Base-by-base conservation (phyloP, 1,284 basidiomycete species). In the Exobasidium rhododendri region DNA sequence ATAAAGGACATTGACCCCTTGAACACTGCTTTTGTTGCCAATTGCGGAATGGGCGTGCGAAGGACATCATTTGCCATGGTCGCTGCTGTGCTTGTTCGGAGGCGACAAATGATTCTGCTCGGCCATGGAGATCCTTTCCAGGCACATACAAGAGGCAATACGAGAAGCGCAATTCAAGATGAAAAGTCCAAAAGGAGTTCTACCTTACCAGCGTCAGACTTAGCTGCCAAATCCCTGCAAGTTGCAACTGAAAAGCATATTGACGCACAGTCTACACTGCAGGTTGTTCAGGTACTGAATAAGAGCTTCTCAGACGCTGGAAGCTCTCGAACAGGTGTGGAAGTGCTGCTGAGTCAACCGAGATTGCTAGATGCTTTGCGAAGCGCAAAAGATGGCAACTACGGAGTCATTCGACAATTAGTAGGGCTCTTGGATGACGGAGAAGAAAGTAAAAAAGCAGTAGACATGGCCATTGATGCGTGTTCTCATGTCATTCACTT, bases 1-100 rank as follows among this genome's bases (percentile, higher is more conserved):
- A 88, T 98, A 73, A 87, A 88, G 71, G 82, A 86, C 44, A 87
- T 89, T 0, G 91, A 96, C 69, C 93, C 94, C 0, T 82, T 87
- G 6, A 84, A 83, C 22, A 92, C 91, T 0, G 88, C 89, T 0
- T 83, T 98, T 17, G 91, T 98, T 1, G 97, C 98, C 80, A 94
- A 92, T 61, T 97, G 96, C 79, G 94, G 96, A 45, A 94, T 96
- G 86, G 96, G 96, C 47, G 91, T 92, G 2, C 93, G 96, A 0
- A 86, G 96, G 45, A 96, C 94, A 1, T 97, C 94, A 0, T 97
- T 97, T 79, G 94, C 92, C 4, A 98, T 98, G 96, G 87, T 90
- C 14, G 91, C 94, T 1, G 94, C 94, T 0, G 87, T 90, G 65
- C 84, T 99, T 26, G 85, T 98, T 0, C 85, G 96, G 30, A 83